Base-by-base conservation (phyloP, 2,329 filamentous ascomycete species). In the Claviceps africana region DNA sequence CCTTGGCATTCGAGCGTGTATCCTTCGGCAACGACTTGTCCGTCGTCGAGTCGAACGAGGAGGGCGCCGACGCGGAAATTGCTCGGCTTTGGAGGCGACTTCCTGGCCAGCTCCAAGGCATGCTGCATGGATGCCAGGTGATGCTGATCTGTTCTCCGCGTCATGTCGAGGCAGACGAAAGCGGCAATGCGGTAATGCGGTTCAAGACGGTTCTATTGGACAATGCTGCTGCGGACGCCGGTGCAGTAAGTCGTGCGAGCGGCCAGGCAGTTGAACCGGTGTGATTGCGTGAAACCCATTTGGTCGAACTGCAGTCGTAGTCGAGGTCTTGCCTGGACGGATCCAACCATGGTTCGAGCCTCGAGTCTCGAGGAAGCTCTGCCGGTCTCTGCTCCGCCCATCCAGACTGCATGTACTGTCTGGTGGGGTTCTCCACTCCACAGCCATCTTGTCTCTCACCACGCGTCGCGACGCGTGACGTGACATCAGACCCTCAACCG, bases 61-160 rank as follows among this genome's bases (percentile, higher is more conserved):
- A 95, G 67, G n/a, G 93, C 93, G 43, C 93, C 93, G 22, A 98
- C 90, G 54, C 91, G 82, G 72, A 89, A 98, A 67, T 97, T 97
- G 50, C 88, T 89, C 2, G 90, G 85, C 61, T 85, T 89, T 30
- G 88, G 88, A 2, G 88, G 86, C 11, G 90, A 95, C 57, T 85
- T 78, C 37, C 77, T 75, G 13, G 93, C 90, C 56, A 89, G 75
- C n/a, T 76, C 70, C 53, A 97, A 78, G 39, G 88, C 88, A 52
- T 84, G 72, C 51, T 73, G 77, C 73, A 97, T 85, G 63, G 72
- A 72, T 2, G 63, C 67, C 48, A 63, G 62, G 62, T 79, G 76
- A 52, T 77, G 69, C 33, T 65, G 68, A 7, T 57, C 56, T 9
- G 57, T 55, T 54, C 60, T 51, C 30, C 55, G 55, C 49, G 52